Conservation (phyloP, 2,329 filamentous ascomycete species). For the Monilinia fructicola region DNA sequence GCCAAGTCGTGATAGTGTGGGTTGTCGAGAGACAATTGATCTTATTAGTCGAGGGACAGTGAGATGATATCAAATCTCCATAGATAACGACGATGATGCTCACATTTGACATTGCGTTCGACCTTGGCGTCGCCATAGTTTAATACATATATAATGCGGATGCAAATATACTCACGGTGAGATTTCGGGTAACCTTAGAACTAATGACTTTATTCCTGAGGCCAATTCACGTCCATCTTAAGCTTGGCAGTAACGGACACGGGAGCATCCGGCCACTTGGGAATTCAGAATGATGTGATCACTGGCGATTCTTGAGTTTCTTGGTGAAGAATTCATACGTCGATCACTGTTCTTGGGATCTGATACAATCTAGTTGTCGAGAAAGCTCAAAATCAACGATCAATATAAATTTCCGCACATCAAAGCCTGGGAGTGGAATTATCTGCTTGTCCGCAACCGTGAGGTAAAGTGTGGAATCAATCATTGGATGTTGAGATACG, state of each 20-base stretch:
- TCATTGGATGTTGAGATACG: not conserved
- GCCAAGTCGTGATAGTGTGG: not conserved
- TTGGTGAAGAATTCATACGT: not conserved
- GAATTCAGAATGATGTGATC: slow-evolving; percentile 1
- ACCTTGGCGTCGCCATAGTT: not conserved
- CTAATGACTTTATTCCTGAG: not conserved
- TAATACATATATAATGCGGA: not conserved
- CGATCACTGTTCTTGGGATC: too few species aligned
- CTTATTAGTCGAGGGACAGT: not conserved
- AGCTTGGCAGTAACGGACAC: slow-evolving; percentile 5
- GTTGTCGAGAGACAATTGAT: not conserved
- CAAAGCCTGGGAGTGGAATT: too few species aligned
- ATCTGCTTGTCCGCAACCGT: too few species aligned
- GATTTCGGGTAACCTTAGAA: slow-evolving; percentile 2
- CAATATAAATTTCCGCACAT: not conserved
- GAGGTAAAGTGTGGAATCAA: too few species aligned
- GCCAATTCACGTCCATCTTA: not conserved
- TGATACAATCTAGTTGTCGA: too few species aligned
- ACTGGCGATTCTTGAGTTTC: not conserved
- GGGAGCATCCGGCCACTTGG: slow-evolving; percentile 1
- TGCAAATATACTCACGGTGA: not conserved
- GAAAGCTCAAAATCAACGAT: too few species aligned
- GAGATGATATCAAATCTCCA: not conserved
- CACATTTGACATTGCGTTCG: not conserved
- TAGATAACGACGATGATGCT: slow-evolving; percentile 10